Evolutionary conservation across 768 basidiomycete genomes (phyloP).

Genomic region (Pleurotus platypus): DNA sequence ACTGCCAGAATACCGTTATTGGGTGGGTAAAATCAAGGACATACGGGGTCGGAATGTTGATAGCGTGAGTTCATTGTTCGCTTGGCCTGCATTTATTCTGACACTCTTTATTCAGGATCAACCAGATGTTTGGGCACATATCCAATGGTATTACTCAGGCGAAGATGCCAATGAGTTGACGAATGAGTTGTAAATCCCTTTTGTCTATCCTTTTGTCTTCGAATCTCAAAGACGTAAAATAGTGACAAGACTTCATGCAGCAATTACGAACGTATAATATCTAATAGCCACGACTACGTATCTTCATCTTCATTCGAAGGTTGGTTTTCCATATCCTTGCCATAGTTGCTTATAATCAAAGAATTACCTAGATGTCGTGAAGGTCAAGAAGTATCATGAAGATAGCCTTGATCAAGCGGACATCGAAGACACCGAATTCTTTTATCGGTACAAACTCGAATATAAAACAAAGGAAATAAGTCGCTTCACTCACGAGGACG

Average conservation of each 20-base stretch:
- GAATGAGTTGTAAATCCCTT: slow-evolving; percentile 45
- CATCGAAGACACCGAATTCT: slow-evolving; percentile 43
- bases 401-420: slow-evolving; percentile 27
- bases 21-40: slow-evolving; percentile 48
- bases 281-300: slow-evolving; percentile 46
- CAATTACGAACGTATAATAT: slow-evolving; percentile 44
- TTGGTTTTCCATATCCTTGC: slow-evolving; percentile 17
- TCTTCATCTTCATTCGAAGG: slow-evolving; percentile 43
- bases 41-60: slow-evolving; percentile 31
- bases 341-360: background rate
- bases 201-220: background rate
- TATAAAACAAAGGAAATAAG: slow-evolving; percentile 12
- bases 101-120: background rate
- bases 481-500: background rate
- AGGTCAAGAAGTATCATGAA: slow-evolving; percentile 35
- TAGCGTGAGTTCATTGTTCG: slow-evolving; percentile 6
- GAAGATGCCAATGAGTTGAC: slow-evolving; percentile 40
- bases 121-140: slow-evolving; percentile 45
- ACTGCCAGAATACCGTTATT: slow-evolving; percentile 35
- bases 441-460: slow-evolving; percentile 41
- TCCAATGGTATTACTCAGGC: slow-evolving; percentile 56
- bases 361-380: slow-evolving; percentile 26
- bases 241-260: slow-evolving; percentile 40
- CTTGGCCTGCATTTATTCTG: too few relatives aligned
- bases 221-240: background rate